Conservation (phyloP, 2,329 filamentous ascomycete genomes). For the Beauveria rudraprayagi region DNA sequence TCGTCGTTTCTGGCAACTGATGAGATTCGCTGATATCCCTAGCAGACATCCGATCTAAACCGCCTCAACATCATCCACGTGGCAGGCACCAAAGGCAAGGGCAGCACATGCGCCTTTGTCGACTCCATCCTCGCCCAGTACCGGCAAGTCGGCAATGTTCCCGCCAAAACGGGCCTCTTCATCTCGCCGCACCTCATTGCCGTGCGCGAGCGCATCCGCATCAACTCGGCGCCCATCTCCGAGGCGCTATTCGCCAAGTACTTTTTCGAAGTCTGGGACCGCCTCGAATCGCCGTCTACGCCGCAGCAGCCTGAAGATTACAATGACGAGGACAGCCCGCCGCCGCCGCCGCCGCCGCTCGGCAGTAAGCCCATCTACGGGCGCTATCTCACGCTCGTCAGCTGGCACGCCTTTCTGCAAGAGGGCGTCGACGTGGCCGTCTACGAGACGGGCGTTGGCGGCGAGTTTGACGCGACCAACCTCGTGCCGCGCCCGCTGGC, state of each 20-base stretch:
- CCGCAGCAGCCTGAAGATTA: neutral
- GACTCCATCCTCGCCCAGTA: slow-evolving; percentile 53
- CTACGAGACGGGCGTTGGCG: slow-evolving; percentile 60
- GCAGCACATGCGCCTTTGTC: slow-evolving; percentile 61
- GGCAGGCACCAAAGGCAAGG: slow-evolving; percentile 71
- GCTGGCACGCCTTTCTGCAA: slow-evolving; percentile 57
- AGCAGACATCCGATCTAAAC: slow-evolving; percentile 40
- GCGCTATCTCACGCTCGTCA: slow-evolving; percentile 56
- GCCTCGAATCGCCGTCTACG: slow-evolving; percentile 30
- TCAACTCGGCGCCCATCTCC: slow-evolving; percentile 50
- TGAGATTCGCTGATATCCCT: neutral
- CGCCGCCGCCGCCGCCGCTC: slow-evolving; percentile 27
- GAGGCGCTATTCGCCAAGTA: slow-evolving; percentile 53
- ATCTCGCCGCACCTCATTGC: slow-evolving; percentile 62
- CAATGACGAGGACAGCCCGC: slow-evolving; percentile 13
- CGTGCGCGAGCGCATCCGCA: slow-evolving; percentile 59
- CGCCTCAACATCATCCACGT: slow-evolving; percentile 62
- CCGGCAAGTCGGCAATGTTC: slow-evolving; percentile 25
- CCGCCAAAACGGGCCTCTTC: slow-evolving; percentile 52
- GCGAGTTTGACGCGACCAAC: slow-evolving; percentile 63
- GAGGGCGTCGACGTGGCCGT: slow-evolving; percentile 56
- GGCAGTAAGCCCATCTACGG: slow-evolving; percentile 47
- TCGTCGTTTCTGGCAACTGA: neutral
- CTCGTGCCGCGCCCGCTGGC: slow-evolving; percentile 50
- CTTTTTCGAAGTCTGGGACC: slow-evolving; percentile 62